A percentile compares a stretch with the other conserved stretches of the same genome.
These are phyloP conservation scores for Aspergillus wentii DNA, from an alignment of 495 filamentous ascomycete species.

Conservation along the genomic window DNA sequence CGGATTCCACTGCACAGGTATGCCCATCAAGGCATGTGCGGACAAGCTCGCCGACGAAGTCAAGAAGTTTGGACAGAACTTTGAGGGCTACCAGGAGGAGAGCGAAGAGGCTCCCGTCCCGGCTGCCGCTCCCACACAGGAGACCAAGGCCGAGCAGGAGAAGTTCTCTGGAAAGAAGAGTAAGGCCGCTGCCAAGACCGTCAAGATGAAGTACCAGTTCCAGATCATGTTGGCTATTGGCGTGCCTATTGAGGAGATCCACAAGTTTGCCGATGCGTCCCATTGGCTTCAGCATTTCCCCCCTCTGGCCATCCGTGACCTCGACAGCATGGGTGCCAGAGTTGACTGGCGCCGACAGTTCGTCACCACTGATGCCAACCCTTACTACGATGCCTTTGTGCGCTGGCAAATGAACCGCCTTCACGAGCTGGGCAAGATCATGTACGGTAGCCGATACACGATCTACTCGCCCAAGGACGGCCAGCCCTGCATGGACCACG, in stretches of 20 bases:
- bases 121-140: conserved; percentile 53
- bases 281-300: conserved; percentile 91
- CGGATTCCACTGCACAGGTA: conserved; percentile 94
- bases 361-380: conserved; percentile 94
- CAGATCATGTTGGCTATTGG: conserved; percentile 85
- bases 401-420: conserved; percentile 97
- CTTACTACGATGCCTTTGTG: conserved; percentile 94
- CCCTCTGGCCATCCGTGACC: conserved; percentile 71
- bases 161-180: conserved; percentile 94
- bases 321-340: conserved; percentile 76
- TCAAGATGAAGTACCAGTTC: conserved; percentile 86
- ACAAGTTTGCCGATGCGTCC: conserved; percentile 80
- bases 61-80: conserved; percentile 81
- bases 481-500: conserved; percentile 97
- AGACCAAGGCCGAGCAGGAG: conserved; percentile 69
- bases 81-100: conserved; percentile 67
- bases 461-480: conserved; percentile 96
- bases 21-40: conserved; percentile 96
- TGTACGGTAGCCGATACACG: conserved; percentile 91
- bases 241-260: conserved; percentile 80
- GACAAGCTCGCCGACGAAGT: conserved; percentile 91
- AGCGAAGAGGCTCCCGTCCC: conserved; percentile 41
- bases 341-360: conserved; percentile 92
- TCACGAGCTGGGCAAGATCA: conserved; percentile 84
- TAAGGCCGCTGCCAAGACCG: conserved; percentile 85